phyloP scores from a whole-genome alignment of 2,329 filamentous ascomycete species.

The Fusarium siculi region DNA sequence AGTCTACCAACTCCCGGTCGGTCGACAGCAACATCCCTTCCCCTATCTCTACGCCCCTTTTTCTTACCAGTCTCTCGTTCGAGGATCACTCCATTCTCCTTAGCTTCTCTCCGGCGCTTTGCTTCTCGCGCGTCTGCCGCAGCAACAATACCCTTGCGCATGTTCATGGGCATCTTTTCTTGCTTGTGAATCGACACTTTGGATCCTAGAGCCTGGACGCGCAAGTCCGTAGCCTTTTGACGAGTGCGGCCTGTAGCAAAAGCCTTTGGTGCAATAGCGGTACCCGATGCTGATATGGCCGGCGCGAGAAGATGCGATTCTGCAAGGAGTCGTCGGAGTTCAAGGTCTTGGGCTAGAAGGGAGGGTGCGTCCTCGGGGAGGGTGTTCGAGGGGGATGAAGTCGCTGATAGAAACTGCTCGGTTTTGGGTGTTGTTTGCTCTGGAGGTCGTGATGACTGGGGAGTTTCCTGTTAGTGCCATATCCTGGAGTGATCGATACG shows the following conservation, averaged over 20 bases:
- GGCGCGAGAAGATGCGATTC: conserved; percentile 85
- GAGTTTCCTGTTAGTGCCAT: conserved; percentile 9
- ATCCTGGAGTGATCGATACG: background rate
- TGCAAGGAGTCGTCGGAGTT: conserved; percentile 86
- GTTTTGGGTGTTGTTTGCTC: conserved; percentile 44
- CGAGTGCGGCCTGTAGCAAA: conserved; percentile 75
- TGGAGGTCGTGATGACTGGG: conserved; percentile 61
- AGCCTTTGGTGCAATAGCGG: conserved; percentile 52
- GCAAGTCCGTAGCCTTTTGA: conserved; percentile 84
- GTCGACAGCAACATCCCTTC: conserved; percentile 71
- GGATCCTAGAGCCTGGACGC: conserved; percentile 83
- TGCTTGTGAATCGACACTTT: conserved; percentile 79
- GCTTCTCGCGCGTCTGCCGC: conserved; percentile 74
- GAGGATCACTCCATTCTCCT: conserved; percentile 89
- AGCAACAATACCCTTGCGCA: conserved; percentile 83
- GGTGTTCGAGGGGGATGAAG: conserved; percentile 47
- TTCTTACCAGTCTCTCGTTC: conserved; percentile 65
- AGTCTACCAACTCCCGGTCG: conserved; percentile 84
- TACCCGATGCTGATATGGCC: conserved; percentile 57
- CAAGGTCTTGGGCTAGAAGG: conserved; percentile 91
- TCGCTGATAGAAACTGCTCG: conserved; percentile 32
- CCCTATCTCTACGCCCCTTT: conserved; percentile 55
- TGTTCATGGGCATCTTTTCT: conserved; percentile 87
- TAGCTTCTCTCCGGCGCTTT: conserved; percentile 79
- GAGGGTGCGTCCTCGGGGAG: conserved; percentile 68